Conservation (phyloP, 352 stramenopile species). For the Elongisporangium prolatum region DNA sequence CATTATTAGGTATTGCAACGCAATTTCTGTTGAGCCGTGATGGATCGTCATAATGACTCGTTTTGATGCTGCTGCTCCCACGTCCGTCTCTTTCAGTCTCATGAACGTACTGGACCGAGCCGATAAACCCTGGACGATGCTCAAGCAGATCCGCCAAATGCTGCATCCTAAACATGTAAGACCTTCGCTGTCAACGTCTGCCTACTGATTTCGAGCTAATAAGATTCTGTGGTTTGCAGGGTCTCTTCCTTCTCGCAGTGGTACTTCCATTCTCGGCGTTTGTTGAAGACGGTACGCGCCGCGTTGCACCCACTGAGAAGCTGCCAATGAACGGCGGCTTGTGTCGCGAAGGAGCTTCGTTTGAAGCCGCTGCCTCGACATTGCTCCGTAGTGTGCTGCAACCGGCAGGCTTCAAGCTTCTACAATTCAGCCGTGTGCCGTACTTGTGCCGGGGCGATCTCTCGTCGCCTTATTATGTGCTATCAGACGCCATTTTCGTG, state of each 20-base stretch:
- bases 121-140: conserved; percentile 77
- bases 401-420: conserved; percentile 70
- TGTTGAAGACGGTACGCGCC: conserved; percentile 71
- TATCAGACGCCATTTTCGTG: conserved; percentile 84
- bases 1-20: conserved; percentile 53
- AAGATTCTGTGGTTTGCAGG: conserved; percentile 15
- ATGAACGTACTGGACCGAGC: conserved; percentile 82
- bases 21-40: background rate
- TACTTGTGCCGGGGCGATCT: conserved; percentile 81
- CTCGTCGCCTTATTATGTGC: conserved; percentile 77
- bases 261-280: conserved; percentile 80
- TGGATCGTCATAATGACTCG: background rate
- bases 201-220: background rate
- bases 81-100: conserved; percentile 28
- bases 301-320: conserved; percentile 50
- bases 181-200: background rate
- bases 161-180: conserved; percentile 59
- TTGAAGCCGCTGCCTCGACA: conserved; percentile 56
- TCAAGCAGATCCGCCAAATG: conserved; percentile 68
- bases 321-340: conserved; percentile 66
- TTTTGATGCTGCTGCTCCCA: background rate
- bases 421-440: conserved; percentile 75
- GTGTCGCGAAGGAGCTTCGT: conserved; percentile 51
- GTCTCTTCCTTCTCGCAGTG: conserved; percentile 72
- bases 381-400: conserved; percentile 64